These are phyloP conservation scores for Gyrodon lividus DNA, from an alignment of 768 basidiomycete species.

Conservation along the genomic window DNA sequence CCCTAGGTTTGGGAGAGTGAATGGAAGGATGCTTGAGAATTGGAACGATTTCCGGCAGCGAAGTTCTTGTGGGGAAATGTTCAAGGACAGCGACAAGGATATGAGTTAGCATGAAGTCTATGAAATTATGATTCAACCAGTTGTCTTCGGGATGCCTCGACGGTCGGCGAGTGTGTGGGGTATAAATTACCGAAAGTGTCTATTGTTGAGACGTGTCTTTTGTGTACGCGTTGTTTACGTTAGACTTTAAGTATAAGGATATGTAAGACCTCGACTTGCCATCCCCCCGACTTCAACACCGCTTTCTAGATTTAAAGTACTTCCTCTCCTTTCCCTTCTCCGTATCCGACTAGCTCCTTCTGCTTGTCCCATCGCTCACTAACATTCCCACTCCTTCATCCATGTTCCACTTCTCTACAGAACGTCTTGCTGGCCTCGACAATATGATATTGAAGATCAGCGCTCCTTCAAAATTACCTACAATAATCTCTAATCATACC, in stretches of 20 bases:
- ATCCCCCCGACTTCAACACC: not conserved
- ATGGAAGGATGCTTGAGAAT: conserved; percentile 3
- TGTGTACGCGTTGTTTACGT: conserved; percentile 15
- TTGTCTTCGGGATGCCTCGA: no score
- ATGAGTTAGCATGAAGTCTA: no score
- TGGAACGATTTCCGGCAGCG: no score
- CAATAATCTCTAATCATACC: conserved; percentile 26
- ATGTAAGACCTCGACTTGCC: not conserved
- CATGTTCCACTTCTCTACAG: conserved; percentile 38
- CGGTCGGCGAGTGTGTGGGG: no score
- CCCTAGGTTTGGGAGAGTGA: conserved; percentile 28
- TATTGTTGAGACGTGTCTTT: conserved; percentile 4
- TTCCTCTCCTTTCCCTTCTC: conserved; percentile 5
- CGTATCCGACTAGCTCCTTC: conserved; percentile 1
- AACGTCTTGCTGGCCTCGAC: conserved; percentile 46
- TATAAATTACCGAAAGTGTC: no score
- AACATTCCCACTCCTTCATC: conserved; percentile 3
- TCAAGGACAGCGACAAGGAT: no score
- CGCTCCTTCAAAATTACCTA: conserved; percentile 27
- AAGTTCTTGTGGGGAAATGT: no score
- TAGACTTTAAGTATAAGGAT: not conserved
- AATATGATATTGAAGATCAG: conserved; percentile 37
- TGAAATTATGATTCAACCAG: no score
- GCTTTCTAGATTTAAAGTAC: not conserved
- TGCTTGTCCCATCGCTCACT: conserved; percentile 15